phyloP scores from a whole-genome alignment of 1,139 yeast genomes.

The Kurtzmaniella quercitrusa region DNA sequence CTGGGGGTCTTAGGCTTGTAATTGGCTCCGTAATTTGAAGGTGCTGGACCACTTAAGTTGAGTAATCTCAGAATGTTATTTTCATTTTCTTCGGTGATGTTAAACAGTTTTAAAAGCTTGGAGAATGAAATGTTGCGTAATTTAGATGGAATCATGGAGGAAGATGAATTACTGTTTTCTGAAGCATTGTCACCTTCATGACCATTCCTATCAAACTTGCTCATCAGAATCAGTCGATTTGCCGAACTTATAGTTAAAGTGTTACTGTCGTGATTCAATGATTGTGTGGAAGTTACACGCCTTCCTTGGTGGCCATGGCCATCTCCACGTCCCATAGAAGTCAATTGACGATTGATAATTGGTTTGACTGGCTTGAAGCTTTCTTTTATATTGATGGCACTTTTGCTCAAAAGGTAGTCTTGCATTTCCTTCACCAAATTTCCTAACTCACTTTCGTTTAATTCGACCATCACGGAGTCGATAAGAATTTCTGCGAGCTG shows the following conservation, averaged over 20 bases:
- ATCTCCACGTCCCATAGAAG: background rate
- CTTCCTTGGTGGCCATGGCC: slow-evolving; percentile 10
- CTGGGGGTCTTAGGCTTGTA: slow-evolving; percentile 51
- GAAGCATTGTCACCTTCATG: slow-evolving; percentile 11
- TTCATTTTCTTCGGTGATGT: slow-evolving; percentile 39
- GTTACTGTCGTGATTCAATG: slow-evolving; percentile 15
- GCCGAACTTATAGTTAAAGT: slow-evolving; percentile 24
- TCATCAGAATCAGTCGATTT: slow-evolving; percentile 30
- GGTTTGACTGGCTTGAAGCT: slow-evolving; percentile 35
- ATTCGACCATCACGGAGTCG: slow-evolving; percentile 64
- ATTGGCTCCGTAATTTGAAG: slow-evolving; percentile 48
- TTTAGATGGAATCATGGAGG: slow-evolving; percentile 35
- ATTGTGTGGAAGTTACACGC: slow-evolving; percentile 1
- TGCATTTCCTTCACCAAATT: slow-evolving; percentile 64
- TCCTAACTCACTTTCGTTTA: slow-evolving; percentile 66
- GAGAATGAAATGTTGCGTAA: slow-evolving; percentile 38
- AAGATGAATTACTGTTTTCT: slow-evolving; percentile 21
- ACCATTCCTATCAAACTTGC: slow-evolving; percentile 14
- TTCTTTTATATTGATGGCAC: slow-evolving; percentile 39
- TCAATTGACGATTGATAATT: slow-evolving; percentile 26
- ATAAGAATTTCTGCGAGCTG: slow-evolving; percentile 71
- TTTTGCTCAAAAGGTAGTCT: slow-evolving; percentile 53
- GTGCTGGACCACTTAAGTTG: slow-evolving; percentile 34
- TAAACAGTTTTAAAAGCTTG: slow-evolving; percentile 41
- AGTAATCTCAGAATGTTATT: slow-evolving; percentile 37